Conservation (phyloP, 805 yeast species). For the Starmerella potacharoeniae region DNA sequence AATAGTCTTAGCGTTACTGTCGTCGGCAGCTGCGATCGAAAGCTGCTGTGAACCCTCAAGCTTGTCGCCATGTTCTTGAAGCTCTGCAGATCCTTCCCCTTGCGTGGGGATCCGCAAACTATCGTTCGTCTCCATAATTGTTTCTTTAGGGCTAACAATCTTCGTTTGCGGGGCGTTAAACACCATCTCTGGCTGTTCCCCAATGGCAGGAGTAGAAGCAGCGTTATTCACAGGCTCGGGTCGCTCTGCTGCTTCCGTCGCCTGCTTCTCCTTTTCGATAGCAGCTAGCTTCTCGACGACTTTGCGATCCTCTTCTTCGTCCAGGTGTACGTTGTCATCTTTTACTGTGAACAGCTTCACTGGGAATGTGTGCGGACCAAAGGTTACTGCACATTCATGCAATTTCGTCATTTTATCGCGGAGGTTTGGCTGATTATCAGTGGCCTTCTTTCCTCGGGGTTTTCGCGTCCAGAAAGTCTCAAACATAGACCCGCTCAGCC, state of each 20-base stretch:
- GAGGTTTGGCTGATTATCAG: slow-evolving; percentile 42
- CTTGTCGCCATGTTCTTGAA: too few species aligned
- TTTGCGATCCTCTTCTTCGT: slow-evolving; percentile 28
- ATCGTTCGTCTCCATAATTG: too few species aligned
- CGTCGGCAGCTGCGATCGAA: too few species aligned
- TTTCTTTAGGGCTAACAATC: too few species aligned
- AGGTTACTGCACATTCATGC: slow-evolving; percentile 56
- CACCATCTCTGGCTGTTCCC: not conserved
- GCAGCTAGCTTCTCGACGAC: slow-evolving; percentile 8
- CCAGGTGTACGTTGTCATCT: slow-evolving; percentile 36
- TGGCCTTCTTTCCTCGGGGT: slow-evolving; percentile 41
- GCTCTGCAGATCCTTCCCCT: too few species aligned
- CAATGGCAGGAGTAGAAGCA: not conserved
- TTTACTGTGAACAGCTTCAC: slow-evolving; percentile 71
- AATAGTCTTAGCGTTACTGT: too few species aligned
- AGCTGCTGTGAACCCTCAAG: too few species aligned
- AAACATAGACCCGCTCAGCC: slow-evolving; percentile 60
- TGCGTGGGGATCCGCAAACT: too few species aligned
- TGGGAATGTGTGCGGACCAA: slow-evolving; percentile 79
- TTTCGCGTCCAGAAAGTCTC: slow-evolving; percentile 71
- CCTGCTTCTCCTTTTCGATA: slow-evolving; percentile 6
- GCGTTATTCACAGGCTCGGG: not conserved
- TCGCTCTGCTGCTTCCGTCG: not conserved
- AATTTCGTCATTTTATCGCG: slow-evolving; percentile 83
- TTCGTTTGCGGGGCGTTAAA: too few species aligned